Evolutionary conservation across 1,284 basidiomycete genomes (phyloP), one percentile per base, ranked within the genome.

Genomic region (Xanthoconium separans): DNA sequence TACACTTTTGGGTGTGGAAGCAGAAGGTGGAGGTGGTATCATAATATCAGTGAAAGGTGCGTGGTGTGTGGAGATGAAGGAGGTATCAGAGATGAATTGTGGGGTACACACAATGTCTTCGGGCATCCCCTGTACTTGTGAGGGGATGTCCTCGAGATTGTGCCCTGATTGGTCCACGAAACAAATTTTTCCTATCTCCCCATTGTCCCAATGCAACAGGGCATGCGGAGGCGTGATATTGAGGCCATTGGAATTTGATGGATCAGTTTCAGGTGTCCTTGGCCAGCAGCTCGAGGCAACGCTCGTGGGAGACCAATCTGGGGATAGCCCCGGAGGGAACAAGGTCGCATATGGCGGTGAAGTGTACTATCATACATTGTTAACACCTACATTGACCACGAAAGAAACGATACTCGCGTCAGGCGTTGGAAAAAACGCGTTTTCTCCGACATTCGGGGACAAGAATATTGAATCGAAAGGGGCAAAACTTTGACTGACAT

Each of bases 271-370:
- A 0, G 66, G 66, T 0, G 66, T 68, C 33, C 50, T 53, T 8
- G 61, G 37, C 49, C 61, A 68, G 0, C 65, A 56, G 4, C 55
- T 53, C 6, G 68, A 70, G 16, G 53, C 57, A 34, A 55, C 42
- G 9, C 68, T 69, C 2, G 31, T 46, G 0, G 66, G 70, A 1
- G 66, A 68, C 3, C 47, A 45, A n/a, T 72, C 66, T 0, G 68
- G 65, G 15, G 70, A 72, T 16, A 68, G 55, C 0, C 43, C 53
- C 0, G 65, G 65, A 18, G 54, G 67, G 15, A 51, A 44, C 9
- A 55, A 16, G 18, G 16, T 33, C 6, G 47, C 7, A 9, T 46
- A 49, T 2, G 52, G 43, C 0, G 33, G 27, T 18, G 52, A 42
- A 6, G n/a, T 2, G 22, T 22, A 18, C 62, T 64, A 34, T 42